phyloP scores from a whole-genome alignment of 78 protist species.

The Dictyostelium intermedium region DNA sequence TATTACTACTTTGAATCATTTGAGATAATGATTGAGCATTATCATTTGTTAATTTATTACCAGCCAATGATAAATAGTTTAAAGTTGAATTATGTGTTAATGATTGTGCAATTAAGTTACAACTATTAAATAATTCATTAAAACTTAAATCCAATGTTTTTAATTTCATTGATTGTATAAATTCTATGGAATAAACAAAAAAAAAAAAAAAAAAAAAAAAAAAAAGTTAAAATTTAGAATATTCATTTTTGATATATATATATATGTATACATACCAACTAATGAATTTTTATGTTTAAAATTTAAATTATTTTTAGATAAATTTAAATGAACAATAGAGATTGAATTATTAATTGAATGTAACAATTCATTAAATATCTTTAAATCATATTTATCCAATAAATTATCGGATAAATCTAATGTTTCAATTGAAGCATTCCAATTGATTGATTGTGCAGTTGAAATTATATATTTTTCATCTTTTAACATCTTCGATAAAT shows the following conservation, averaged over 20 bases:
- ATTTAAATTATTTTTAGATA: constrained; percentile 23
- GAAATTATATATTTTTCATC: constrained; percentile 42
- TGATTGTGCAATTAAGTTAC: constrained; percentile 58
- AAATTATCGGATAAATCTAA: constrained; percentile 21
- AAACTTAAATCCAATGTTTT: constrained; percentile 25
- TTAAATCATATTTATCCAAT: constrained; percentile 6
- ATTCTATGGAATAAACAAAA: no score
- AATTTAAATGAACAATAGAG: constrained; percentile 28
- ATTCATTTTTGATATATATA: no score
- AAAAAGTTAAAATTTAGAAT: not conserved
- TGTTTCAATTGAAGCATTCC: constrained; percentile 59
- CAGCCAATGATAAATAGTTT: not conserved
- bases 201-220: not conserved
- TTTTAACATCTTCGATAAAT: constrained; percentile 22
- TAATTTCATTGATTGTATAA: constrained; percentile 66
- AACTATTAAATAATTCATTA: constrained; percentile 14
- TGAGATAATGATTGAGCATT: constrained; percentile 68
- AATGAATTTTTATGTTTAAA: constrained; percentile 13
- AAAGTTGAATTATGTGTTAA: constrained; percentile 22
- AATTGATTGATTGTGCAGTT: not conserved
- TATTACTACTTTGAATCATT: constrained; percentile 24
- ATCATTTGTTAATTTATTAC: constrained; percentile 25
- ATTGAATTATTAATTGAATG: constrained; percentile 23
- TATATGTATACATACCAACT: constrained; percentile 68
- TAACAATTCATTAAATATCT: constrained; percentile 25